Base-by-base conservation (phyloP, 345 rosid genomes). In the Anacardium occidentale region DNA sequence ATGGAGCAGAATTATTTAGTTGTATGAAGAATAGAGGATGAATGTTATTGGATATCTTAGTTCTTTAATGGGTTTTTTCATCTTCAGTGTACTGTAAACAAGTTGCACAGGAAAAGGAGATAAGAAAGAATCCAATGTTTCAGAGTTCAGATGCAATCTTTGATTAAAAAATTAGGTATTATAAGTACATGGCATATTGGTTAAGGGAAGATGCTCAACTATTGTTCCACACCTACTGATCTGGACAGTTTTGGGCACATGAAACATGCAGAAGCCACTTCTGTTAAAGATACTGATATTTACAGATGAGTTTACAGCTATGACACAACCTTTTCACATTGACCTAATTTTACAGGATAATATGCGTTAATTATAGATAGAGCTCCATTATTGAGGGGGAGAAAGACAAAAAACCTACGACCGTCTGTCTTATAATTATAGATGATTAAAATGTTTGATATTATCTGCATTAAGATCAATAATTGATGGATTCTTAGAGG, bases 351-450 rank as follows among this genome's bases (percentile, higher is more conserved):
- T 40, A 37, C 62, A 22, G 12, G 56, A 58, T 45, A 26, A 70
- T 11, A 14, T 45, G 26, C 44, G 74, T 25, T 24, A 8, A 0
- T 4, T 24, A n/a, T n/a, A n/a, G n/a, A n/a, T n/a, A n/a, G 62
- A 32, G 48, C 77, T 69, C 83, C 45, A 80, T 81, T 50, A 81
- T 81, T 81, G 84, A 74, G 55, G 68, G 42, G 53, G 63, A 71
- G 52, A 68, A 50, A 58, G 80, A 70, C 74, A 77, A 71, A 45
- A 32, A 34, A 37, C 66, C 63, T 72, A 79, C 82, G 79, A 71
- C 68, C 75, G 66, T 34, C 14, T 58, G 1, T 21, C 18, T 24
- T 56, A 10, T 32, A 69, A 37, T 59, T 51, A n/a, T 66, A 52
- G 54, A 75, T 50, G 37, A 64, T 12, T 2, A 71, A 50, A 29